These are phyloP conservation scores for Starmera quercuum DNA, from an alignment of 805 yeast genomes.

Conservation along the genomic window DNA sequence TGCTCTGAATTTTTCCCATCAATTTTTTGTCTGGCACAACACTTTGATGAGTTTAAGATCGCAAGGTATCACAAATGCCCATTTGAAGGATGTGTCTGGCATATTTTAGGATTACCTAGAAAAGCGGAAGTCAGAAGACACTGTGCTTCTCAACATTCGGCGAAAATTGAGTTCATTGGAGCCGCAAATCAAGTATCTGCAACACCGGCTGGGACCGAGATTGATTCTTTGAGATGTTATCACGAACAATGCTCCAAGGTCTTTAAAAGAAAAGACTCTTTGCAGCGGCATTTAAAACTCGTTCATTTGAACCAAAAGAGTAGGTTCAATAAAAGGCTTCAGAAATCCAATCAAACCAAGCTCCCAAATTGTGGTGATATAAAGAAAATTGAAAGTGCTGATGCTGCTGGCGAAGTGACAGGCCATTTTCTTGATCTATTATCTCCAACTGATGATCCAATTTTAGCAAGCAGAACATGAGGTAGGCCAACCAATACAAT, in stretches of 20 bases:
- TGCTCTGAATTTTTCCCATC: slow-evolving; percentile 33
- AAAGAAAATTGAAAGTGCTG: too few relatives aligned
- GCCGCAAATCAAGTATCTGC: not conserved
- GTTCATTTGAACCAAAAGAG: slow-evolving; percentile 37
- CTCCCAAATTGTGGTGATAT: too few relatives aligned
- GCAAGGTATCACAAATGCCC: slow-evolving; percentile 38
- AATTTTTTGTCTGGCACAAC: slow-evolving; percentile 31
- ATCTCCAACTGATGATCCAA: too few relatives aligned
- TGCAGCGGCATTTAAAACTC: slow-evolving; percentile 42
- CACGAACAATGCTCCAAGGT: slow-evolving; percentile 34
- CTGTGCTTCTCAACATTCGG: slow-evolving; percentile 37
- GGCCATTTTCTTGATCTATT: too few relatives aligned
- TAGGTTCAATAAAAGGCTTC: slow-evolving; percentile 30
- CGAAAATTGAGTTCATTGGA: slow-evolving; percentile 2
- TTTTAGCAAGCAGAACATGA: too few relatives aligned
- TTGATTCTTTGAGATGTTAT: slow-evolving; percentile 17
- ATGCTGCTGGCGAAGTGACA: too few relatives aligned
- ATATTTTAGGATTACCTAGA: slow-evolving; percentile 39
- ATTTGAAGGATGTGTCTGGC: slow-evolving; percentile 39
- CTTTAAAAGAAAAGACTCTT: slow-evolving; percentile 47
- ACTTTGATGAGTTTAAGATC: slow-evolving; percentile 34
- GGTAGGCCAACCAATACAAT: too few relatives aligned
- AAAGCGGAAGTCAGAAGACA: slow-evolving; percentile 43
- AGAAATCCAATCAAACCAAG: slow-evolving; percentile 10
- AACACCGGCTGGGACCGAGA: not conserved